Evolutionary conservation across 352 stramenopile species (phyloP), one percentile per base, ranked within the genome.

Genomic region (Pythium pyrilobum): DNA sequence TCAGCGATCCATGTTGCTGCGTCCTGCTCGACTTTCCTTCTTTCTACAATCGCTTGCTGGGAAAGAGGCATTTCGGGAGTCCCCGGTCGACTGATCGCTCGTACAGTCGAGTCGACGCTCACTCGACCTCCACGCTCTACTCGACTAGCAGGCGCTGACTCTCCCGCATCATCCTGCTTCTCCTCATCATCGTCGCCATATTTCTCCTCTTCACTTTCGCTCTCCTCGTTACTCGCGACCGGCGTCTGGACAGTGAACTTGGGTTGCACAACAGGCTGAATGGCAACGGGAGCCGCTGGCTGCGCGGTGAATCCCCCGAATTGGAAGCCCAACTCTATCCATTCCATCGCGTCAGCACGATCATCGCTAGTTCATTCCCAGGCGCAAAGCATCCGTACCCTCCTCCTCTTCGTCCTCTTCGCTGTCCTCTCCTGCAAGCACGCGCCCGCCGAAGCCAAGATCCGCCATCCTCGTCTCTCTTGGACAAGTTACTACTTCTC

Each of bases 341-440:
- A 5, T n/a, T 40, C 12, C 32, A 31, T 28, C 28, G n/a, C n/a
- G n/a, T n/a, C n/a, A n/a, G n/a, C n/a, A n/a, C 34, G 28, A 23
- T 59, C 42, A 45, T 32, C 39, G n/a, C n/a, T n/a, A n/a, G n/a
- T n/a, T n/a, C n/a, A n/a, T n/a, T n/a, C n/a, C n/a, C n/a, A n/a
- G n/a, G n/a, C n/a, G n/a, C n/a, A n/a, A n/a, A n/a, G n/a, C n/a
- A n/a, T n/a, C n/a, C n/a, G n/a, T n/a, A n/a, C n/a, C 75, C 44
- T 88, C 76, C 8, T 87, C 75, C 18, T 85, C 50, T 16, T 58
- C 77, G 56, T 90, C 80, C 44, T 89, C 75, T 64, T 90, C 80
- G 59, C 80, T 90, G 68, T 90, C 80, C 65, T 90, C 80, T 38
- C 80, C 80, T 44, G 75, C 77, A 9, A 86, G 71, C 41, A 90